Conservation (phyloP, 192 early-diverging fungal genomes). For the Mortierella hygrophila region DNA sequence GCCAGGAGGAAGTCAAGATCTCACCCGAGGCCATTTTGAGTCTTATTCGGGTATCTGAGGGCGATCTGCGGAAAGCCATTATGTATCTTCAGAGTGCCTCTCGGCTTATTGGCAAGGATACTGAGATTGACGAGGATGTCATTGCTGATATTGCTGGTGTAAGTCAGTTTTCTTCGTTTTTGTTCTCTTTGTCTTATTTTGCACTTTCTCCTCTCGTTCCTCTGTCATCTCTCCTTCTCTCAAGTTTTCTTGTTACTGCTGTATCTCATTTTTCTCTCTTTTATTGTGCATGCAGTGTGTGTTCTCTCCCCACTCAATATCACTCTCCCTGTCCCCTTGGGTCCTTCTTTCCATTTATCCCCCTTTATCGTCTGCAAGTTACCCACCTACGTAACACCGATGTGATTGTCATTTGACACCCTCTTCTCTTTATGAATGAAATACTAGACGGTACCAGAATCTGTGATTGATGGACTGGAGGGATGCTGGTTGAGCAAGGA, state of each 20-base stretch:
- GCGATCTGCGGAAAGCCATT: conserved; percentile 93
- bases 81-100: conserved; percentile 92
- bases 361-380: not conserved
- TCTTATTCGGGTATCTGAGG: conserved; percentile 78
- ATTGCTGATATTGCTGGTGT: conserved; percentile 89
- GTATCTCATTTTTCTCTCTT: no score
- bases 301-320: not conserved
- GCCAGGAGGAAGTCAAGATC: conserved; percentile 74
- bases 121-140: conserved; percentile 61
- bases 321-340: not conserved
- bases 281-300: not conserved
- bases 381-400: not conserved
- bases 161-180: conserved; percentile 15
- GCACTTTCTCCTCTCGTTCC: no score
- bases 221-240: no score
- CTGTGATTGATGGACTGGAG: conserved; percentile 72
- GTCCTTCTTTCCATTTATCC: not conserved
- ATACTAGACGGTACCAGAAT: conserved; percentile 71
- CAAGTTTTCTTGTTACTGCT: no score
- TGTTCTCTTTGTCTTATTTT: no score
- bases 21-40: conserved; percentile 59
- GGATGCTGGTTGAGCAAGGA: conserved; percentile 64
- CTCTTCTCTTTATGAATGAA: not conserved
- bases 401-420: not conserved
- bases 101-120: conserved; percentile 64